A percentile compares a stretch with the other conserved stretches of the same genome.
Conservation (phyloP, 192 early-diverging fungal genomes). For the Dissophora globulifera region DNA sequence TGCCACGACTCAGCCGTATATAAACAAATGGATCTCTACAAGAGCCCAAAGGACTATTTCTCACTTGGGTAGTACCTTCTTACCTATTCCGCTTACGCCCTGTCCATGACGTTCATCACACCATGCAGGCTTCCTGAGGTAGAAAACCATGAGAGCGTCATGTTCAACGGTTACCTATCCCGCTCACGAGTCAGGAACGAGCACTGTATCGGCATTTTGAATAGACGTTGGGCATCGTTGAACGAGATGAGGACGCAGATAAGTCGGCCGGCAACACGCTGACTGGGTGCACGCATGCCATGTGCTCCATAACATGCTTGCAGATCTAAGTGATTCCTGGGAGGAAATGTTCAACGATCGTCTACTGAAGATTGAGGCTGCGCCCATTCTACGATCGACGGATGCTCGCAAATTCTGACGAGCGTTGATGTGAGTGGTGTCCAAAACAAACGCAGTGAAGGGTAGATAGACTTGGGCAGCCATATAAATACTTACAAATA, state of each 20-base stretch:
- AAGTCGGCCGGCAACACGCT: no score
- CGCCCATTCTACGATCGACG: no score
- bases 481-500: no score
- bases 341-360: slow-evolving; percentile 15
- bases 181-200: slow-evolving; percentile 16
- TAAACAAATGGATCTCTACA: slow-evolving; percentile 4
- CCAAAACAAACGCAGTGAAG: no score
- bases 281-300: no score
- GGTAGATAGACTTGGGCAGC: no score
- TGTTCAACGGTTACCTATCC: slow-evolving; percentile 25
- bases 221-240: slow-evolving; percentile 19
- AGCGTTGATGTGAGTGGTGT: no score
- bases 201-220: slow-evolving; percentile 29
- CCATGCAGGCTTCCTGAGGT: slow-evolving; percentile 15
- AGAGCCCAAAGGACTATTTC: not conserved
- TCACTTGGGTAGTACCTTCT: slow-evolving; percentile 24
- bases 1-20: slow-evolving; percentile 11
- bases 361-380: no score
- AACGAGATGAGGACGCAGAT: slow-evolving; percentile 27
- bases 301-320: slow-evolving; percentile 32
- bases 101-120: slow-evolving; percentile 13
- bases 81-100: slow-evolving; percentile 15
- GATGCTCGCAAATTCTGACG: no score
- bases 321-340: slow-evolving; percentile 18
- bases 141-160: not conserved